A percentile compares a stretch with the other conserved stretches of the same genome.
Conservation (phyloP, 2,329 filamentous ascomycete species). For the Botryotinia globosa region DNA sequence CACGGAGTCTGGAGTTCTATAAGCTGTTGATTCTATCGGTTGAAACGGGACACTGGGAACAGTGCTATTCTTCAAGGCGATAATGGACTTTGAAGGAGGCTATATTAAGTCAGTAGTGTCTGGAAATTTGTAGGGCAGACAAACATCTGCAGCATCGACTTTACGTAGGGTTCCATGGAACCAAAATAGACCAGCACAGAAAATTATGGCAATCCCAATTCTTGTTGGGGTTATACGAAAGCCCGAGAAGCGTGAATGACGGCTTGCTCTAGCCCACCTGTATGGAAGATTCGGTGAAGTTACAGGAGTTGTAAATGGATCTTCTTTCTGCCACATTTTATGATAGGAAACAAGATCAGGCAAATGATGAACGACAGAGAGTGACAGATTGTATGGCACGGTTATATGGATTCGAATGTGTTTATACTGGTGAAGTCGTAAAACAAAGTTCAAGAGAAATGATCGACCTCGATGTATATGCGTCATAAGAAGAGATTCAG, state of each 20-base stretch:
- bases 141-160: neutral
- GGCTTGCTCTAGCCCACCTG: slow-evolving; percentile 27
- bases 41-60: slow-evolving; percentile 24
- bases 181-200: slow-evolving; percentile 21
- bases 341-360: neutral
- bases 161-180: slow-evolving; percentile 7
- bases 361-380: too few relatives aligned
- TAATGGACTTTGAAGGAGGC: neutral
- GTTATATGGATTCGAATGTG: too few relatives aligned
- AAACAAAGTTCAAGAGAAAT: neutral
- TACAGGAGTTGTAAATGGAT: slow-evolving; percentile 30
- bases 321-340: slow-evolving; percentile 30
- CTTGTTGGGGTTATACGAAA: slow-evolving; percentile 25
- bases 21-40: slow-evolving; percentile 23
- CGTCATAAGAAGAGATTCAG: neutral
- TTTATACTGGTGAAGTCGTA: neutral
- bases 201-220: slow-evolving; percentile 21
- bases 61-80: slow-evolving; percentile 18
- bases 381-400: neutral
- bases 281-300: slow-evolving; percentile 19
- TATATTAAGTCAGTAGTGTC: neutral
- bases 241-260: slow-evolving; percentile 27
- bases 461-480: neutral
- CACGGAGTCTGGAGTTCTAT: slow-evolving; percentile 25
- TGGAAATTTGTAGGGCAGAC: neutral